Base-by-base conservation (phyloP, 176 grass and related monocot species). In the Oryza glumipatula region DNA sequence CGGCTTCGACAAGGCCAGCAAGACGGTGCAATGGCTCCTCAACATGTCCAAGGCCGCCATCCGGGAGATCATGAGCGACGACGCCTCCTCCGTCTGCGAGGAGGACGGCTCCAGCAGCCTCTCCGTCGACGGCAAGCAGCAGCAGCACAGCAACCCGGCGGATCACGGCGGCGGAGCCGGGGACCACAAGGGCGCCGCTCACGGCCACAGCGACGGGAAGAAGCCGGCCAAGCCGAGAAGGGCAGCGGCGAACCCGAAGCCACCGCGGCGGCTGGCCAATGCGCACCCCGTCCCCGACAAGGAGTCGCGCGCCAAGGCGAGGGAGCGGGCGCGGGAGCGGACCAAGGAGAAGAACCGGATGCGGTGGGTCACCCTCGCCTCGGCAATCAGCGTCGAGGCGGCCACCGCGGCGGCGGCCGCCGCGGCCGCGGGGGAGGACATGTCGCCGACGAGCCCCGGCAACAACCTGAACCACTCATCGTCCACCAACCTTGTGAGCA, bases 11-110 rank as follows among this genome's bases (percentile, higher is more conserved):
- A 98, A 95, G 82, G 91, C 96, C 23, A 98, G 96, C 93, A 98
- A 98, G 85, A 98, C 96, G 41, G 89, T 98, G 68, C 89, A 95
- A 80, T 98, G 96, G 96, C 91, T 98, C 72, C 93, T 98, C 70
- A 80, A 88, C 83, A 83, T 79, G 86, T 92, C 96, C 41, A 94
- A 95, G 68, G 46, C 89, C 17, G 93, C 96, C 74, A 98, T 98
- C 74, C 77, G 76, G 70, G 89, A 95, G 79, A 68, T 98, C 70
- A 88, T 82, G 60, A 73, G 77, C 68, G 64, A 81, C n/a, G 84
- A 90, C 45, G 86, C 85, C 19, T 89, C 89, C 7, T 91, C 89
- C 2, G 90, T 85, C 26, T 92, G 72, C 54, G 86, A 86, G 49
- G 93, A 93, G 78, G 95, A 89, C 64, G 85, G 44, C n/a, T 93